Base-by-base conservation (phyloP, 2,329 filamentous ascomycete species). In the Neofusicoccum sp. region DNA sequence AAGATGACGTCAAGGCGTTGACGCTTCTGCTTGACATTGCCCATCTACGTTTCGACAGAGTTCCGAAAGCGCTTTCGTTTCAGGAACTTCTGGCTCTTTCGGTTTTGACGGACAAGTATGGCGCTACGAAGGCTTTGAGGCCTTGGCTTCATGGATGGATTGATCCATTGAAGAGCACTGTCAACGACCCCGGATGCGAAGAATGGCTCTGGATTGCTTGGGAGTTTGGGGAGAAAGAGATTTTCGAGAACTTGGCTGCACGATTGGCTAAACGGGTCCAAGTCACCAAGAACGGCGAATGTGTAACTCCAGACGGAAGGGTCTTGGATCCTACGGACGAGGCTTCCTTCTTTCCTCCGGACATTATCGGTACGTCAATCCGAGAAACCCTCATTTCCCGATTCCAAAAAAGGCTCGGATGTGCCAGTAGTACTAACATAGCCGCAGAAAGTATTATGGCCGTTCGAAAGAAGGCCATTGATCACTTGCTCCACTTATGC, bases 1-100 rank as follows among this genome's bases (percentile, higher is more conserved):
- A 63, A 8, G 61, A 61, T 20, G n/a, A 61, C 40, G 20, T 51
- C 4, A 11, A 38, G 8, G 34, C 38, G 1, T 28, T 63, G 16
- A 20, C 30, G 5, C n/a, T 48, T 11, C 38, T 44, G 47, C 30
- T 49, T 4, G n/a, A 34, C 30, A 49, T 49, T 14, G 49, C 49
- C 1, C 49, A 54, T 4, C 12, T 54, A 3, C 9, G 20, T 4
- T 56, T 48, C 45, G 3, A 48, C 16, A 6, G 11, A 1, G n/a
- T 48, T 2, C 45, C 45, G 16, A 14, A 6, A 6, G 6, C 9
- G 7, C 6, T 43, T 3, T 30, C 20, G 1, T 56, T 56, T 3
- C 20, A 20, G 1, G 26, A 28, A 1, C 26, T 56, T 6, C 26
- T 43, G 1, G 36, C 8, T 2, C 6, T 56, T 6, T 28, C 51